Base-by-base conservation (phyloP, 2,329 filamentous ascomycete species). In the Colletotrichum incanum region DNA sequence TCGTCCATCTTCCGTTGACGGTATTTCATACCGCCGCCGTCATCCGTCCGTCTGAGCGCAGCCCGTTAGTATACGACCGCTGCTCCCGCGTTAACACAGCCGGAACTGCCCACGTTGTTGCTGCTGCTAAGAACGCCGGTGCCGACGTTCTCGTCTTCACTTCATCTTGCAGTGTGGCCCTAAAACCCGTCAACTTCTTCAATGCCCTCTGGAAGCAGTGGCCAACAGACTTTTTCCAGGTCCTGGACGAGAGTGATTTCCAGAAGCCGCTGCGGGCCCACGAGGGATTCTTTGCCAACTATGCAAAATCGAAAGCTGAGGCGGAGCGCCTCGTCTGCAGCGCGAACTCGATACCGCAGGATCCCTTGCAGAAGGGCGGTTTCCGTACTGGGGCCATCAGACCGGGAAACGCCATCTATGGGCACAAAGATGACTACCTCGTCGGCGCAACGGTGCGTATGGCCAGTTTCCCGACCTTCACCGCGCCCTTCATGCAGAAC, bases 11-110 rank as follows among this genome's bases (percentile, higher is more conserved):
- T 4, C 87, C 88, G 1, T 78, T 90, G 31, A 89, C 88, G 1
- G 88, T 90, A 18, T 89, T 88, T 75, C 88, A 90, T 79, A 89
- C 86, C 0, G 88, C 88, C 2, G 88, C 88, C 1, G 81, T 85
- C 6, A 89, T 90, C 70, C 81, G 87, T 14, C 84, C 86, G 0
- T 83, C 81, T 20, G 88, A 90, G 67, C 84, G 88, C 8, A 81
- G 83, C 61, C 76, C 77, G 56, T 78, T 82, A 41, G 80, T 86
- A 41, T 87, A 89, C 73, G 77, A 81, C 31, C 83, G 84, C 34
- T 83, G 83, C 65, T 82, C 82, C 60, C 78, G 80, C 23, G 86
- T 89, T 65, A 91, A 90, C 72, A 81, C 89, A 31, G 77, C 76
- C 11, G 88, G 88, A 11, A 87, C 87, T 2, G 78, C 79, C 23